phyloP scores from a whole-genome alignment of 805 yeast species.

The Candida succiphila region DNA sequence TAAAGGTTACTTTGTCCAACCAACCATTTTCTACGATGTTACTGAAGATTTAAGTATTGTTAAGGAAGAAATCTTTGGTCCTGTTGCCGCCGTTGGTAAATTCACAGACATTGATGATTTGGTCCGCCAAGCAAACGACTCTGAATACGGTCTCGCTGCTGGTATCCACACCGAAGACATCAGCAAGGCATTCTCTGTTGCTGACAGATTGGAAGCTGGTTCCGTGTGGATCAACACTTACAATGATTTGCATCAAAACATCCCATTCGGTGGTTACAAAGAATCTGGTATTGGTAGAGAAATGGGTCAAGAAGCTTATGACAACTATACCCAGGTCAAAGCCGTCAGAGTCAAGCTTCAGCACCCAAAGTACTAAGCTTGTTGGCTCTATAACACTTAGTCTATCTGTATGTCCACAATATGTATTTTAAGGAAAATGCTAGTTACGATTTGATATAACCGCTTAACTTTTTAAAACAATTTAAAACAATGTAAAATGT shows the following conservation, averaged over 20 bases:
- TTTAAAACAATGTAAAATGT: too few relatives aligned
- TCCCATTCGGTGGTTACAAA: constrained; percentile 78
- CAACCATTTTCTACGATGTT: constrained; percentile 68
- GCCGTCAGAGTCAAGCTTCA: constrained; percentile 47
- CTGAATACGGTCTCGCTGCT: constrained; percentile 73
- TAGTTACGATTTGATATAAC: too few relatives aligned
- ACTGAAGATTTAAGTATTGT: constrained; percentile 52
- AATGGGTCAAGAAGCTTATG: constrained; percentile 74
- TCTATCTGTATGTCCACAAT: neutral
- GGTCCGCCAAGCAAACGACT: constrained; percentile 54
- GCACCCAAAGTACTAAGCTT: constrained; percentile 15
- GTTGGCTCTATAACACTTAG: too few relatives aligned
- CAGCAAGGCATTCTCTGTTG: constrained; percentile 51
- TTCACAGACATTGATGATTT: constrained; percentile 62
- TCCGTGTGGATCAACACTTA: constrained; percentile 76
- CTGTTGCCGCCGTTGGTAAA: constrained; percentile 63
- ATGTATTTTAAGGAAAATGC: too few relatives aligned
- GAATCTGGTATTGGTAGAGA: constrained; percentile 81
- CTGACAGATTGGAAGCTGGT: constrained; percentile 62
- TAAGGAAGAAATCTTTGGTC: constrained; percentile 73
- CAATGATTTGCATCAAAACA: constrained; percentile 64
- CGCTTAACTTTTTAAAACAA: too few relatives aligned
- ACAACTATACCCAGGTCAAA: constrained; percentile 65
- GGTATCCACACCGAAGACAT: constrained; percentile 64
- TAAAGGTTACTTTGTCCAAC: constrained; percentile 65